Evolutionary conservation across 2,329 filamentous ascomycete genomes (phyloP), one percentile per base, ranked within the genome.

Genomic region (Pseudopyricularia javanii): DNA sequence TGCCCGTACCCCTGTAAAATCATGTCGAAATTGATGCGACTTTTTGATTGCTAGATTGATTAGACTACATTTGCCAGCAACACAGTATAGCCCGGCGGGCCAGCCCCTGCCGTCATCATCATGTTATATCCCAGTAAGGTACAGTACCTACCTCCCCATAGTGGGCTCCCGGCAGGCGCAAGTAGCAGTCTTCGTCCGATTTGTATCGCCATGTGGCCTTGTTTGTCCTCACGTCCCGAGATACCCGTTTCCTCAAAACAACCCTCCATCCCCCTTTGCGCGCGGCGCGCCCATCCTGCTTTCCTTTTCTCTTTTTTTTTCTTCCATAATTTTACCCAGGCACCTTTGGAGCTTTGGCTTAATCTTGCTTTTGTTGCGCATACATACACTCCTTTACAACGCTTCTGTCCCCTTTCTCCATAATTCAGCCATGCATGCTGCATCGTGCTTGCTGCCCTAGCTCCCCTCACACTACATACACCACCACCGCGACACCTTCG

Each of bases 151-250:
- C 8, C n/a, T 43, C 9, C 37, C 8, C n/a, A 9, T 30, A 30
- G 28, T 9, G 28, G 28, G 28, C 22, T 24, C 40, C 40, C 15
- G 40, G 20, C 40, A 45, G 22, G 40, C 24, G 40, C 40, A 45
- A 24, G 40, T 24, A 22, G 20, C 48, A n/a, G 32, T 8, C 24
- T 35, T 50, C 24, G 30, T 37, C 32, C 32, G 30, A 35, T 45
- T 50, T 50, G 48, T 50, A 50, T 55, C 50, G 51, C 54, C 54
- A 54, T 56, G 55, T 56, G 55, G 55, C 53, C 54, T 48, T n/a
- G n/a, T 43, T 47, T 26, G 11, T 47, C 40, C 32, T 34, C 48
- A 49, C 3, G 24, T 49, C 26, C 47, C 51, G 51, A 53, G 49
- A 49, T 49, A 49, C 37, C 51, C 51, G 37, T 53, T 50, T 35